Base-by-base conservation (phyloP, 352 stramenopile genomes). In the Aphanomyces stellatus region DNA sequence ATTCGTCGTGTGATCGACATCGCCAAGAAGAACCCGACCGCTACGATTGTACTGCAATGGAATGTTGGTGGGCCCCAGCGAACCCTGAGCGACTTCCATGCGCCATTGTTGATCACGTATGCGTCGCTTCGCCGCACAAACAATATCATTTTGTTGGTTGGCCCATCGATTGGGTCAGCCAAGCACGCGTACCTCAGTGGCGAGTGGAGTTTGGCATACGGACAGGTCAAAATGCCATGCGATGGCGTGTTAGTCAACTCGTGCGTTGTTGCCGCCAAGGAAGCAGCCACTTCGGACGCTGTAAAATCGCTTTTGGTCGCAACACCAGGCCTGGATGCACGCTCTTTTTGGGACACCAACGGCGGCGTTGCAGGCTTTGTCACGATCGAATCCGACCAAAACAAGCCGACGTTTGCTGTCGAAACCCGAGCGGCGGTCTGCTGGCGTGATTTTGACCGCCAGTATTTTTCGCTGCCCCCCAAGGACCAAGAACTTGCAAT, bases 31-130 rank as follows among this genome's bases (percentile, higher is more conserved):
- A 59, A 73, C 46, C 80, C 81, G 10, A 75, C 53, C 5, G 90
- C 93, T 80, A 79, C 77, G 37, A 74, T 96, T 42, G 91, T 96
- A 80, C 62, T 96, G 28, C 85, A 94, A 75, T 96, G 87, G 85
- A 94, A 85, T 35, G 86, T 81, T 11, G 84, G 85, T 42, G 37
- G 37, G 13, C 84, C 84, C 31, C 85, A 82, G 25, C 84, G 85
- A 73, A 84, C 85, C 72, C 85, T 93, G 75, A 91, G 81, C 62
- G 85, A 96, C 72, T 93, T 96, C 63, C 87, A 94, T 72, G 48
- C 79, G 37, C 84, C 87, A 7, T 74, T 96, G 11, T 77, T 87
- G 33, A 67, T 71, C 19, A 82, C 81, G 53, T 94, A 94, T 71
- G 81, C 74, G 13, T 81, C 78, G 15, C 91, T 96, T 48, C 85